These are phyloP conservation scores for Claviceps pazoutovae DNA, from an alignment of 2,329 filamentous ascomycete species.

Conservation along the genomic window DNA sequence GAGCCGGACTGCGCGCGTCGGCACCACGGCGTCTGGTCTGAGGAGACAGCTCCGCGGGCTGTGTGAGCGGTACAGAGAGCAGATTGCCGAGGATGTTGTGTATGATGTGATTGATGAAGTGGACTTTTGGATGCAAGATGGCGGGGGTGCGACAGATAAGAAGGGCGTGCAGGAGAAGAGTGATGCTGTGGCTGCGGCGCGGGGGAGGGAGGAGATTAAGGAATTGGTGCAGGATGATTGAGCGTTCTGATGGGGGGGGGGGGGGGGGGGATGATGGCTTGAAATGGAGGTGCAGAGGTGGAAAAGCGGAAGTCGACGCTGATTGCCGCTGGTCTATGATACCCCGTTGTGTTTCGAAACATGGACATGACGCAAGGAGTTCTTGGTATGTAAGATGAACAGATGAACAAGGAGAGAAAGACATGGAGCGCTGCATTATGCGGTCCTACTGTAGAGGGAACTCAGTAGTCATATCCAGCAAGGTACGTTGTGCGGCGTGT, in stretches of 20 bases:
- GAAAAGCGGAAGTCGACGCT: too few species aligned
- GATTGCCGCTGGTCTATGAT: too few species aligned
- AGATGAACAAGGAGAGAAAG: too few species aligned
- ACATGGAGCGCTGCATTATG: too few species aligned
- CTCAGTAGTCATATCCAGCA: too few species aligned
- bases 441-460: too few species aligned
- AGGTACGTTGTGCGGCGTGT: too few species aligned
- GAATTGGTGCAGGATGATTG: slow-evolving; percentile 51
- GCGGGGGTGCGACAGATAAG: slow-evolving; percentile 33
- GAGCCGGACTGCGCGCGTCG: slow-evolving; percentile 27
- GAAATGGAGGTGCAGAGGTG: too few species aligned
- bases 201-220: slow-evolving; percentile 45
- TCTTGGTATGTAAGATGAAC: too few species aligned
- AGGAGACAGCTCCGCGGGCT: slow-evolving; percentile 41
- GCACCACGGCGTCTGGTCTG: slow-evolving; percentile 7
- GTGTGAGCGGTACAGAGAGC: slow-evolving; percentile 72
- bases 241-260: not conserved
- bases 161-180: slow-evolving; percentile 31
- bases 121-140: slow-evolving; percentile 71
- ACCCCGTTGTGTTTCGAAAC: too few species aligned
- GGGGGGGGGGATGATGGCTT: too few species aligned
- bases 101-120: slow-evolving; percentile 93
- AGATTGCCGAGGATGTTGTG: slow-evolving; percentile 86
- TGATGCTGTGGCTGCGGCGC: slow-evolving; percentile 27
- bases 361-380: too few species aligned